Conservation (phyloP, 2,329 filamentous ascomycete genomes). For the Rhinocladiella mackenziei region DNA sequence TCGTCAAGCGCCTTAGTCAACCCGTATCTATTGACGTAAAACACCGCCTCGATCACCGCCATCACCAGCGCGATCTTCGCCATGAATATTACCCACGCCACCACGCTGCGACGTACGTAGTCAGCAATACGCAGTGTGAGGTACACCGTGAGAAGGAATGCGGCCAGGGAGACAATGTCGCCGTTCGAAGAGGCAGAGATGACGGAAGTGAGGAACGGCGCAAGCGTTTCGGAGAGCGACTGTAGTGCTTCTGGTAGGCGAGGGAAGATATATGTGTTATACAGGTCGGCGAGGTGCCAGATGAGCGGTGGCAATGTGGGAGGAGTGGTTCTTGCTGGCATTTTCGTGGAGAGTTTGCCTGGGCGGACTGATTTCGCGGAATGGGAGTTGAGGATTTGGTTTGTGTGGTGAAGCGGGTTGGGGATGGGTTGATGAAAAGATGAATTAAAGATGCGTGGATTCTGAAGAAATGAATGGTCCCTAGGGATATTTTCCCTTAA, state of each 20-base stretch:
- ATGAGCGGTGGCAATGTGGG: constrained; percentile 19
- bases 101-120: constrained; percentile 26
- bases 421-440: no score
- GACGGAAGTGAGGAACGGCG: constrained; percentile 36
- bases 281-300: constrained; percentile 27
- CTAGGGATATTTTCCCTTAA: no score
- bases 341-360: not conserved
- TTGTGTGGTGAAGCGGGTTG: no score
- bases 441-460: no score
- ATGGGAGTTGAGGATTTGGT: no score
- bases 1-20: constrained; percentile 21
- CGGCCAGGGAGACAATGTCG: constrained; percentile 24
- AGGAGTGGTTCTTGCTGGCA: constrained; percentile 4
- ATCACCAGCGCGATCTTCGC: constrained; percentile 25
- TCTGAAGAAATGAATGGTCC: no score
- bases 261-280: constrained; percentile 30
- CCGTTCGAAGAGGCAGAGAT: constrained; percentile 21
- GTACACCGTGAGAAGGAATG: constrained; percentile 24
- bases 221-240: constrained; percentile 21
- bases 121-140: constrained; percentile 25
- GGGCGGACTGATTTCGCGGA: not conserved
- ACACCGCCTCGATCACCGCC: constrained; percentile 16
- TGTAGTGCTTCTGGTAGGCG: constrained; percentile 25
- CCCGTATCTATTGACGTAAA: constrained; percentile 26
- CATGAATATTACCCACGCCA: constrained; percentile 26